Conservation (phyloP, 192 early-diverging fungal species). For the Rhizoclosmatium globosum region DNA sequence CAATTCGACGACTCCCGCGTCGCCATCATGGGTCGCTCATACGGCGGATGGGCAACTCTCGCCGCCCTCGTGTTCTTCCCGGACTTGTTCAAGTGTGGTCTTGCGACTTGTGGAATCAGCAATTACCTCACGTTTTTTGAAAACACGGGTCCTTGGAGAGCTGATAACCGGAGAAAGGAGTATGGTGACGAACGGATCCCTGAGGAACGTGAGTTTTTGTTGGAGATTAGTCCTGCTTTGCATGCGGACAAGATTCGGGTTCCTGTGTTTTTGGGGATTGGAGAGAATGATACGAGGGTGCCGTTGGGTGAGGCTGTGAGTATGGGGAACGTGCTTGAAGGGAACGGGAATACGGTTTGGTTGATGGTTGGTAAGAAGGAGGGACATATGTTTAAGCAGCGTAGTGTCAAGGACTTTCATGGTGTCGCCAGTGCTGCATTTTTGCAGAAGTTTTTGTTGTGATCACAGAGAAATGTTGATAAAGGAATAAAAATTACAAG, state of each 20-base stretch:
- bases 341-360: background rate
- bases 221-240: constrained; percentile 16
- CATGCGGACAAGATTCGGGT: constrained; percentile 25
- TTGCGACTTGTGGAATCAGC: constrained; percentile 32
- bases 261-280: constrained; percentile 24
- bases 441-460: constrained; percentile 9
- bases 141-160: constrained; percentile 21
- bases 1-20: constrained; percentile 12
- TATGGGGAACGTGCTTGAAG: constrained; percentile 15
- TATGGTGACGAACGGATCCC: constrained; percentile 35
- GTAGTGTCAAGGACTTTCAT: constrained; percentile 32
- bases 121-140: constrained; percentile 29
- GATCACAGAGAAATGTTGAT: too few species aligned
- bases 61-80: constrained; percentile 19
- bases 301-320: constrained; percentile 26
- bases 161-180: constrained; percentile 22
- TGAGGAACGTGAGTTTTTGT: constrained; percentile 24
- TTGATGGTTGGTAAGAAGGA: constrained; percentile 30
- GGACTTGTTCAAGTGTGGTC: constrained; percentile 19
- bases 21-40: constrained; percentile 29
- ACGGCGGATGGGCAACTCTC: constrained; percentile 27
- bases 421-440: background rate
- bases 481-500: too few species aligned
- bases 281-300: constrained; percentile 33
- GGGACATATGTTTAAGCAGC: constrained; percentile 32